Conservation (phyloP, 306 rosid species). For the Lotus japonicus region DNA sequence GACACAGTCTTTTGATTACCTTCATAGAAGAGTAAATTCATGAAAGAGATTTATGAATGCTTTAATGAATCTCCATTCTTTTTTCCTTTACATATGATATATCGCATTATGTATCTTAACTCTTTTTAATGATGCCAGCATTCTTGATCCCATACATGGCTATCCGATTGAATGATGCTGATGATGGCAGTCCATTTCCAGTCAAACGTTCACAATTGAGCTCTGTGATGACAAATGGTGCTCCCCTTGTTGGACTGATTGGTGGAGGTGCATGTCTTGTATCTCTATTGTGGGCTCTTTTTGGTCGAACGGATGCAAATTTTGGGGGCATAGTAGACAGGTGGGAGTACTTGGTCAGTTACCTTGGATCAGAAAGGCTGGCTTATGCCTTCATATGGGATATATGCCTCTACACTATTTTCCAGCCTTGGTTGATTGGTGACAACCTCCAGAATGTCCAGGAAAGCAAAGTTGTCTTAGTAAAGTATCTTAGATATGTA, state of each 20-base stretch:
- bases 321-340: slow-evolving; percentile 71
- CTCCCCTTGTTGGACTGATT: slow-evolving; percentile 55
- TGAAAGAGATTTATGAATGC: neutral
- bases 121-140: slow-evolving; percentile 41
- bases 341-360: slow-evolving; percentile 60
- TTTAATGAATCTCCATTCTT: neutral
- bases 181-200: slow-evolving; percentile 24
- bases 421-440: slow-evolving; percentile 91
- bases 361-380: slow-evolving; percentile 79
- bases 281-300: slow-evolving; percentile 60
- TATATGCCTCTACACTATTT: slow-evolving; percentile 61
- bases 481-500: slow-evolving; percentile 63
- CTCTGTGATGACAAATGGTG: slow-evolving; percentile 56
- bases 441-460: slow-evolving; percentile 70
- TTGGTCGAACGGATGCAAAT: slow-evolving; percentile 55
- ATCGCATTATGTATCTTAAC: neutral
- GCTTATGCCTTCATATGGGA: slow-evolving; percentile 98
- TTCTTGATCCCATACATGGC: slow-evolving; percentile 96
- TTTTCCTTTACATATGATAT: neutral
- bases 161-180: slow-evolving; percentile 64
- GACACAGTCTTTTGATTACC: neutral
- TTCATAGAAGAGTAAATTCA: neutral
- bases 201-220: slow-evolving; percentile 53
- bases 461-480: slow-evolving; percentile 40
- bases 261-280: slow-evolving; percentile 63